A percentile compares a stretch with the other conserved stretches of the same genome.
Conservation (phyloP, 2,329 filamentous ascomycete genomes). For the Colletotrichum sp. region DNA sequence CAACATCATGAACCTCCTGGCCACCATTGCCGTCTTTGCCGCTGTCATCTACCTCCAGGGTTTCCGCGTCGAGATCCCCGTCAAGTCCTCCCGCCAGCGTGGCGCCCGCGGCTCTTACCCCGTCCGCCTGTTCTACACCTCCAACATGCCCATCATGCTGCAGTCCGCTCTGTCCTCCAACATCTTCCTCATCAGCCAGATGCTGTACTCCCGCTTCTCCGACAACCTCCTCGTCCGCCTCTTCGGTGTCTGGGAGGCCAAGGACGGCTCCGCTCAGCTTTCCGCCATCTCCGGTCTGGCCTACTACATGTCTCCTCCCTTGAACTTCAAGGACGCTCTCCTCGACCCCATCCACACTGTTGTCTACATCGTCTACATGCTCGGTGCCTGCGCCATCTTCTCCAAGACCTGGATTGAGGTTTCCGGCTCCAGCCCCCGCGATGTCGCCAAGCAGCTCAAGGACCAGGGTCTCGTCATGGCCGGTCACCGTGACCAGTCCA, state of each 20-base stretch:
- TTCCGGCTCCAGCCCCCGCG: slow-evolving; percentile 94
- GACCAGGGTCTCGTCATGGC: slow-evolving; percentile 99
- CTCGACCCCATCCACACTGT: slow-evolving; percentile 96
- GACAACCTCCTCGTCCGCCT: slow-evolving; percentile 98
- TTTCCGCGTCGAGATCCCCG: slow-evolving; percentile 99
- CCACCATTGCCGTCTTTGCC: slow-evolving; percentile 91
- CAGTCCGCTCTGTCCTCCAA: slow-evolving; percentile 99
- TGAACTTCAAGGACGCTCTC: slow-evolving; percentile 97
- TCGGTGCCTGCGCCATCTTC: slow-evolving; percentile 96
- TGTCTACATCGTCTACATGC: slow-evolving; percentile 97
- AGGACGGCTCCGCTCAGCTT: slow-evolving; percentile 94
- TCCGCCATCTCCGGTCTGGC: slow-evolving; percentile 91
- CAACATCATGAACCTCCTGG: slow-evolving; percentile 98
- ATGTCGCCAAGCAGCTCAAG: slow-evolving; percentile 99
- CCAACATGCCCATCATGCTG: slow-evolving; percentile 99
- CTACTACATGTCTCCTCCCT: slow-evolving; percentile 99
- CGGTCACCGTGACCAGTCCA: slow-evolving; percentile 98
- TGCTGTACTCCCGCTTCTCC: slow-evolving; percentile 98
- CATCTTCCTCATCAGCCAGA: slow-evolving; percentile 98
- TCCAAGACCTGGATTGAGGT: slow-evolving; percentile 99
- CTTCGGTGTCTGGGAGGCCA: slow-evolving; percentile 97
- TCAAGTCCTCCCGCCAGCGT: slow-evolving; percentile 99
- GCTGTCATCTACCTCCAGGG: slow-evolving; percentile 99
- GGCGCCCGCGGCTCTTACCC: slow-evolving; percentile 98
- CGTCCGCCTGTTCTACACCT: slow-evolving; percentile 99